A percentile compares a stretch with the other conserved stretches of the same genome.
Conservation (phyloP, 768 basidiomycete genomes). For the Lyophyllum semitale region DNA sequence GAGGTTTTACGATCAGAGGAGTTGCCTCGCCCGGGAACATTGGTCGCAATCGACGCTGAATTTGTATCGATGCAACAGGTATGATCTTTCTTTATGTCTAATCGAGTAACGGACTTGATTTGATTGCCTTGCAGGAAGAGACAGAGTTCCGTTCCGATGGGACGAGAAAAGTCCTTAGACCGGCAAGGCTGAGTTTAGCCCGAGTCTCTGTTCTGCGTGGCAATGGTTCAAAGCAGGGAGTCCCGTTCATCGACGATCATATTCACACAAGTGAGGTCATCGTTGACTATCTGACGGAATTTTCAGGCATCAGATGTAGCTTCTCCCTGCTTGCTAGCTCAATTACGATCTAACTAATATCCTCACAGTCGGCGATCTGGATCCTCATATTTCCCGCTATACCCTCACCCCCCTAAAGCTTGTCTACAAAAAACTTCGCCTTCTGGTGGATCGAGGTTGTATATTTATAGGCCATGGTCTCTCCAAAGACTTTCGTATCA, state of each 20-base stretch:
- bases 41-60: constrained; percentile 96
- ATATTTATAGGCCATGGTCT: constrained; percentile 97
- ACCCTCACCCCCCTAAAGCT: constrained; percentile 94
- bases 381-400: constrained; percentile 78
- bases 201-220: constrained; percentile 94
- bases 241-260: constrained; percentile 97
- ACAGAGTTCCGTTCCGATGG: constrained; percentile 95
- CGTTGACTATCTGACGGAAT: constrained; percentile 96
- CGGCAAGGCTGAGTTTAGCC: constrained; percentile 88
- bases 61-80: constrained; percentile 98
- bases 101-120: neutral
- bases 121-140: constrained; percentile 67
- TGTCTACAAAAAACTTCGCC: constrained; percentile 96
- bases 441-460: constrained; percentile 92
- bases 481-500: constrained; percentile 96
- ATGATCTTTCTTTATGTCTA: constrained; percentile 6
- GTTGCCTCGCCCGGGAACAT: constrained; percentile 80
- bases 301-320: constrained; percentile 92
- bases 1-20: constrained; percentile 72
- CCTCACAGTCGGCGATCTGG: constrained; percentile 83
- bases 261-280: constrained; percentile 96
- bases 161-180: constrained; percentile 88
- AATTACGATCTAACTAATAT: constrained; percentile 6
- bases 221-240: constrained; percentile 72
- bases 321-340: neutral